Evolutionary conservation across 78 protist species (phyloP).

Genomic region (Corallochytrium limacisporum): DNA sequence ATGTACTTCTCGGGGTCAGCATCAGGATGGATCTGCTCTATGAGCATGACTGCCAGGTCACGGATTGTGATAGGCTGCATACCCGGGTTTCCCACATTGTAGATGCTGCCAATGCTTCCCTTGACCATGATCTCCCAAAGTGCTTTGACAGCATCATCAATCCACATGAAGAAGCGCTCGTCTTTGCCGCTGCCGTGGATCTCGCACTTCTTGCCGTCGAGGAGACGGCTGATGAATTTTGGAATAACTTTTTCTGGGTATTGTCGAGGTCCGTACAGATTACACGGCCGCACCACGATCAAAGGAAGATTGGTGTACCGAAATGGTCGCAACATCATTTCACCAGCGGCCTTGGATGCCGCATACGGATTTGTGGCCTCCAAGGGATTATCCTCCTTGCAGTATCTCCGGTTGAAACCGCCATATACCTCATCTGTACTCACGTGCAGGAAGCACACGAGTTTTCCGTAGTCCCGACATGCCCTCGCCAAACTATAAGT

Average conservation of each 20-base stretch:
- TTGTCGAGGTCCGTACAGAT: slow-evolving; percentile 88
- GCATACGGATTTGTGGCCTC: slow-evolving; percentile 91
- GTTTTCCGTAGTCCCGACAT: slow-evolving; percentile 82
- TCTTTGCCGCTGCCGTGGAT: slow-evolving; percentile 21
- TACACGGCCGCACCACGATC: too few relatives aligned
- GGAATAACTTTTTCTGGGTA: slow-evolving; percentile 89
- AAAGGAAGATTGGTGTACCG: slow-evolving; percentile 67
- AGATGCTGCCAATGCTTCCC: too few relatives aligned
- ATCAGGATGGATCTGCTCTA: too few relatives aligned
- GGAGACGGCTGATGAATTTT: slow-evolving; percentile 52
- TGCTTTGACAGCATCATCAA: too few relatives aligned
- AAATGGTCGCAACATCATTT: slow-evolving; percentile 54
- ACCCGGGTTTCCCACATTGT: too few relatives aligned
- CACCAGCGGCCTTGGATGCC: slow-evolving; percentile 87
- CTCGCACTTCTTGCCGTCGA: slow-evolving; percentile 18
- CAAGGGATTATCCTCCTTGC: background rate
- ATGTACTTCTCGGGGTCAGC: too few relatives aligned
- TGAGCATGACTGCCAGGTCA: too few relatives aligned
- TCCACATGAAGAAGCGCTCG: too few relatives aligned
- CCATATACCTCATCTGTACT: slow-evolving; percentile 96
- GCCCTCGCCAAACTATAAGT: slow-evolving; percentile 47
- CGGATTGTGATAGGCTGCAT: too few relatives aligned
- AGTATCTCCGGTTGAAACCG: background rate
- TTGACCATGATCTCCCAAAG: too few relatives aligned
- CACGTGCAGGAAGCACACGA: slow-evolving; percentile 69